Conservation (phyloP, 2,329 filamentous ascomycete species). For the Paecilomyces variotii region DNA sequence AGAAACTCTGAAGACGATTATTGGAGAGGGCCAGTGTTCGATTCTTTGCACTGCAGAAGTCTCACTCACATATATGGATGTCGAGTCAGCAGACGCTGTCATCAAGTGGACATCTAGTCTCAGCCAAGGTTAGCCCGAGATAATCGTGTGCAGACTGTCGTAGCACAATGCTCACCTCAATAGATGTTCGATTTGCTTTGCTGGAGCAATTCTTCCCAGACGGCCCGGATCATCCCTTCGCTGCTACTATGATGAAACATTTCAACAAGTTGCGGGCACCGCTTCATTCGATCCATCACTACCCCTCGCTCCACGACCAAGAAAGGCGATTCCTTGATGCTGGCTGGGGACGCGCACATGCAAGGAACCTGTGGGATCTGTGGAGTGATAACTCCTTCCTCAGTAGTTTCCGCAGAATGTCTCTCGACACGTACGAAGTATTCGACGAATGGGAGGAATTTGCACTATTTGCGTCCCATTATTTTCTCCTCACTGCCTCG, state of each 20-base stretch:
- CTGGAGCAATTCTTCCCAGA: constrained; percentile 81
- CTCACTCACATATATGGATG: constrained; percentile 84
- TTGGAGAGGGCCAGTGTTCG: constrained; percentile 51
- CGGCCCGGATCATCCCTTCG: constrained; percentile 72
- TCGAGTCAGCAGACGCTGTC: constrained; percentile 61
- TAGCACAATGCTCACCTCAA: constrained; percentile 4
- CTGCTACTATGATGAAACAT: constrained; percentile 73
- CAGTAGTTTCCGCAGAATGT: constrained; percentile 47
- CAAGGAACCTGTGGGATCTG: constrained; percentile 69
- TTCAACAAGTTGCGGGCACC: constrained; percentile 75
- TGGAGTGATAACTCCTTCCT: constrained; percentile 68
- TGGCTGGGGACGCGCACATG: constrained; percentile 59
- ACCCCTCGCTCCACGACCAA: constrained; percentile 61
- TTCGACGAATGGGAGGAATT: constrained; percentile 98
- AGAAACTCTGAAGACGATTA: constrained; percentile 48
- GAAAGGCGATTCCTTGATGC: constrained; percentile 55
- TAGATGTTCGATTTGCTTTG: constrained; percentile 68
- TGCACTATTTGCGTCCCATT: constrained; percentile 73
- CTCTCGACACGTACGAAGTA: constrained; percentile 64
- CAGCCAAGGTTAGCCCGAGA: constrained; percentile 49
- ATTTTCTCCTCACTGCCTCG: constrained; percentile 66
- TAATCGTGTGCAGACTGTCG: background rate
- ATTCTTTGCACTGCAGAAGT: constrained; percentile 84
- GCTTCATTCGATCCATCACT: constrained; percentile 63
- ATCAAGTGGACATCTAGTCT: constrained; percentile 70